These are phyloP conservation scores for Dendrothele bispora DNA, from an alignment of 768 basidiomycete genomes.

Conservation along the genomic window DNA sequence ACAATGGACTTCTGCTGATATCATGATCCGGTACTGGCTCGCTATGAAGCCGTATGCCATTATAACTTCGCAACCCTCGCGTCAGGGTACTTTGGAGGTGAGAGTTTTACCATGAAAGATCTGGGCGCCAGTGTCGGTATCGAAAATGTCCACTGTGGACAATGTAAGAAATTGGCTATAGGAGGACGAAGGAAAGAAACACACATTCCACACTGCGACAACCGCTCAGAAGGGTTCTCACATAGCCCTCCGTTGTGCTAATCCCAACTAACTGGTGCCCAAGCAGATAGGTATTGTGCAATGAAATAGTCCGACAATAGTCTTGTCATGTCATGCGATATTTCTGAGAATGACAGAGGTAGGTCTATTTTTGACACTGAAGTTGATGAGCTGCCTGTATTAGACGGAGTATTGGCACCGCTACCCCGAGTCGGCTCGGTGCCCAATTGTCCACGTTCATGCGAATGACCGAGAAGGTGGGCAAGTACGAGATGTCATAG, in stretches of 20 bases:
- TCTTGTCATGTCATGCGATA: slow-evolving; percentile 84
- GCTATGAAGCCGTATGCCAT: slow-evolving; percentile 87
- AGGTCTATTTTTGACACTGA: slow-evolving; percentile 35
- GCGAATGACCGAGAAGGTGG: too few relatives aligned
- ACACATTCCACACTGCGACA: too few relatives aligned
- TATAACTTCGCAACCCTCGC: slow-evolving; percentile 83
- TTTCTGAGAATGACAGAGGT: slow-evolving; percentile 23
- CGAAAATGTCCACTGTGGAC: slow-evolving; percentile 94
- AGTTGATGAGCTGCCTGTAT: slow-evolving; percentile 48
- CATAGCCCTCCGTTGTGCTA: slow-evolving; percentile 91
- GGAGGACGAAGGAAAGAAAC: too few relatives aligned
- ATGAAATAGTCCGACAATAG: slow-evolving; percentile 86
- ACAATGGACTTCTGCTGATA: slow-evolving; percentile 93
- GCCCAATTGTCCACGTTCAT: too few relatives aligned
- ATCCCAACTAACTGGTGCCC: slow-evolving; percentile 86
- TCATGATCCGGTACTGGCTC: slow-evolving; percentile 89
- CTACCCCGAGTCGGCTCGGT: too few relatives aligned
- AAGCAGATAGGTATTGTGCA: slow-evolving; percentile 91
- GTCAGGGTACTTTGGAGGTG: slow-evolving; percentile 78
- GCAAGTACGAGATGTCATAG: not conserved
- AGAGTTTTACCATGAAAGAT: slow-evolving; percentile 90
- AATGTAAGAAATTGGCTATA: slow-evolving; percentile 5
- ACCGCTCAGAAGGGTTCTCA: slow-evolving; percentile 83
- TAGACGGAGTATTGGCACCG: slow-evolving; percentile 37
- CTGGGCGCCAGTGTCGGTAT: slow-evolving; percentile 82